Evolutionary conservation across 176 grass and related monocot species (phyloP), one percentile per base, ranked within the genome.

Genomic region (Oryza punctata): DNA sequence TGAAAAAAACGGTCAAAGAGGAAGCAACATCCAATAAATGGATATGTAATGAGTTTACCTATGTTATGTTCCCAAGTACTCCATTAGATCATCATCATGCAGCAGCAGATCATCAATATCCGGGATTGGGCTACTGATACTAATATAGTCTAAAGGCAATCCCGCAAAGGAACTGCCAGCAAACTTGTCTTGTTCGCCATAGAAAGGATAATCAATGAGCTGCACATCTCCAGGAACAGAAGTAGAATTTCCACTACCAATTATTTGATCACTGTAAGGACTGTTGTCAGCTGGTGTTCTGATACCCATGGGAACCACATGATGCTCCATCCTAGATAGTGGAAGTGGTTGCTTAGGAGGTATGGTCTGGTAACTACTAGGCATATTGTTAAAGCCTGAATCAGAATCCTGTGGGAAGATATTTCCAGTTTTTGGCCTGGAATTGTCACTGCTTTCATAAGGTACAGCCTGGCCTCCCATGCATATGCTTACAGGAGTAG

Each of bases 51-150:
- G 28, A 70, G 78, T 70, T 81, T 78, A 85, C 87, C 77, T 67
- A 89, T 74, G 47, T 89, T 90, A 99, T 88, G 96, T 96, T 74
- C 96, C 96, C 81, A 99, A 85, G 70, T 99, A 99, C 76, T 95
- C 89, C 93, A 99, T 96, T 83, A 99, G 71, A 82, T 99, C 96
- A 63, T 99, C 96, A 78, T 99, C 96, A 77, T 86, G 93, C 67
- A 99, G 89, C 76, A 94, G 76, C 69, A 92, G 87, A 73, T 99
- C 93, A 81, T 90, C 89, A 82, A 99, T 87, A 89, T 96, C 89
- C 72, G 82, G 91, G 29, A 96, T 91, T 11, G 93, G 93, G 66
- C 96, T 96, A 75, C 81, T 90, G 23, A 99, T 91, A 59, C 96
- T 85, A 52, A 92, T 96, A 67, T 89, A 99, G 78, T 99, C 93